Evolutionary conservation across 306 rosid genomes (phyloP).

Genomic region (Pyrus betulifolia): DNA sequence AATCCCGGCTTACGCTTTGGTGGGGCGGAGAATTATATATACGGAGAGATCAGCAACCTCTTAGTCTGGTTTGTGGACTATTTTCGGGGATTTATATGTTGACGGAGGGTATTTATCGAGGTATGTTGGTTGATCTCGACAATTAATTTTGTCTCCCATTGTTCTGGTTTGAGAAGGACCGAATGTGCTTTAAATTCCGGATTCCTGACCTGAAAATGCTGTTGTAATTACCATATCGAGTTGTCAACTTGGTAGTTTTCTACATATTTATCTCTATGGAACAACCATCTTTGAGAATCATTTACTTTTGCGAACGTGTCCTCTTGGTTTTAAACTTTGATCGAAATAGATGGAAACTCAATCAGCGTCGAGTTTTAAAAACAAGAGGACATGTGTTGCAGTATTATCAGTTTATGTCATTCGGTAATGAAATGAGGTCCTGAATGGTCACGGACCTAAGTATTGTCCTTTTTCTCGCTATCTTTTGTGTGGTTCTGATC

Average conservation of each 20-base stretch:
- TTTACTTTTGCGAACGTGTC: background rate
- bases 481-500: background rate
- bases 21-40: conserved; percentile 14
- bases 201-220: no score
- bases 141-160: background rate
- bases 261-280: background rate
- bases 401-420: background rate
- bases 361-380: no score
- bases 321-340: background rate
- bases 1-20: conserved; percentile 23
- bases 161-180: background rate
- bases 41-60: background rate
- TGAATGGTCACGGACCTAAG: no score
- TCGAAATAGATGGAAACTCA: background rate
- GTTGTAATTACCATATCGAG: no score
- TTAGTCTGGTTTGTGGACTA: background rate
- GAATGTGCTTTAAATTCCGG: no score
- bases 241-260: no score
- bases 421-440: background rate
- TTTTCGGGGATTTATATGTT: background rate
- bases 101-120: background rate
- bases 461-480: background rate
- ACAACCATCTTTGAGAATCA: no score
- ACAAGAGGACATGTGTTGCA: background rate
- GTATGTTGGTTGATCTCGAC: background rate